Conservation (phyloP, 495 filamentous ascomycete genomes). For the Aspergillus biplanus region DNA sequence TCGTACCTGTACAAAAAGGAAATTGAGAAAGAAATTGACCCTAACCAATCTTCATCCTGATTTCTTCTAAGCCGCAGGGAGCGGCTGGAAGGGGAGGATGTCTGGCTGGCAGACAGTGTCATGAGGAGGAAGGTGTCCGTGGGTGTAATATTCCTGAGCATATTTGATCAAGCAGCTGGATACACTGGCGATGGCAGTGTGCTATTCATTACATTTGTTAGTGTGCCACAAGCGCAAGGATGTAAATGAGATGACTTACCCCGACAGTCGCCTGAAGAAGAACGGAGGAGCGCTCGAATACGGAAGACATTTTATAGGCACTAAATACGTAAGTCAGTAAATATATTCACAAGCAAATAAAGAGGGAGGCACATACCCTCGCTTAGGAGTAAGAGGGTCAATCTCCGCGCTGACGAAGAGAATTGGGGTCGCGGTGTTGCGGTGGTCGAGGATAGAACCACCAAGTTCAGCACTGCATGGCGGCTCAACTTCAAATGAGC, state of each 20-base stretch:
- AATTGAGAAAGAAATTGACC: neutral
- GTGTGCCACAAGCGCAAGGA: neutral
- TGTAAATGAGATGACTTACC: neutral
- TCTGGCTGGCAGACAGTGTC: slow-evolving; percentile 6
- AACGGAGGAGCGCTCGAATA: slow-evolving; percentile 31
- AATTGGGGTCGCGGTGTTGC: slow-evolving; percentile 49
- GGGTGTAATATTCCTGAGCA: slow-evolving; percentile 9
- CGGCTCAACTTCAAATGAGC: slow-evolving; percentile 18
- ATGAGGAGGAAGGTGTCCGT: neutral
- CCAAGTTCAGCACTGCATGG: slow-evolving; percentile 9
- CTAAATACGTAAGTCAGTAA: slow-evolving; percentile 15
- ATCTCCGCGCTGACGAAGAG: slow-evolving; percentile 53
- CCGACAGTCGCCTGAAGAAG: slow-evolving; percentile 14
- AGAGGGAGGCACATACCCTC: slow-evolving; percentile 17
- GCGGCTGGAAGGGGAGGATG: slow-evolving; percentile 2
- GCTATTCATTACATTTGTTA: slow-evolving; percentile 4
- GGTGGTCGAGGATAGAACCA: slow-evolving; percentile 17
- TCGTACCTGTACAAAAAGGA: neutral
- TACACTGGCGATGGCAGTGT: slow-evolving; percentile 15
- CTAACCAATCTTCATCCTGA: no score
- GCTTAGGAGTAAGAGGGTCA: slow-evolving; percentile 56
- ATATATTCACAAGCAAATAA: neutral
- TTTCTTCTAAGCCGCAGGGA: neutral
- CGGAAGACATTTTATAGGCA: slow-evolving; percentile 50
- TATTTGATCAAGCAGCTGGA: slow-evolving; percentile 6